phyloP scores from a whole-genome alignment of 345 rosid species.

The Carallia brachiata region DNA sequence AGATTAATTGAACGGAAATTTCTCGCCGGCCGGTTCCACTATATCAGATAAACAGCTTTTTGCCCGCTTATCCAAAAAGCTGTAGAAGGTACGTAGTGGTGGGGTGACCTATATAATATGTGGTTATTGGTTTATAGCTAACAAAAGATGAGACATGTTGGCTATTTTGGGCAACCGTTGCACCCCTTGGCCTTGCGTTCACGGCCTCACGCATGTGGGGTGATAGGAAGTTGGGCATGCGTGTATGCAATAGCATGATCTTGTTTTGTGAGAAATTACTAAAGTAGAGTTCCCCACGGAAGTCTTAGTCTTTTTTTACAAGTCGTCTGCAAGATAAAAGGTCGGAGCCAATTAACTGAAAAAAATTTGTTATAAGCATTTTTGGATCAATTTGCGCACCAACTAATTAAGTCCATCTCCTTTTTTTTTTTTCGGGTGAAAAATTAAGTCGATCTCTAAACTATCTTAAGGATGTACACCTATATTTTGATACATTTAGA shows the following conservation, averaged over 20 bases:
- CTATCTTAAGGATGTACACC: too few relatives aligned
- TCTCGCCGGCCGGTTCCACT: neutral
- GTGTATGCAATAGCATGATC: constrained; percentile 1
- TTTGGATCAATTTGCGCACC: too few relatives aligned
- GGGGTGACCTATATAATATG: too few relatives aligned
- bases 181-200: constrained; percentile 5
- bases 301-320: neutral
- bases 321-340: too few relatives aligned
- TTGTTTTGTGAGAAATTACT: constrained; percentile 20
- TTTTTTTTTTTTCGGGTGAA: too few relatives aligned
- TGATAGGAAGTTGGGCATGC: constrained; percentile 18
- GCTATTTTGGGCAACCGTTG: constrained; percentile 5
- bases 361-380: too few relatives aligned
- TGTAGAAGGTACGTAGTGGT: neutral
- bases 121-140: constrained; percentile 16
- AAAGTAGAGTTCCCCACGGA: neutral
- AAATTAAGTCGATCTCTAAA: too few relatives aligned
- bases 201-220: constrained; percentile 12
- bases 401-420: too few relatives aligned
- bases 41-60: neutral
- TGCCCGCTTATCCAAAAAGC: neutral
- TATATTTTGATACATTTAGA: too few relatives aligned
- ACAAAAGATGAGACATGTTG: neutral
- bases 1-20: neutral
- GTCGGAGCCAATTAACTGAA: too few relatives aligned